Base-by-base conservation (phyloP, 2,329 filamentous ascomycete species). In the Pleoardoris graminearum region DNA sequence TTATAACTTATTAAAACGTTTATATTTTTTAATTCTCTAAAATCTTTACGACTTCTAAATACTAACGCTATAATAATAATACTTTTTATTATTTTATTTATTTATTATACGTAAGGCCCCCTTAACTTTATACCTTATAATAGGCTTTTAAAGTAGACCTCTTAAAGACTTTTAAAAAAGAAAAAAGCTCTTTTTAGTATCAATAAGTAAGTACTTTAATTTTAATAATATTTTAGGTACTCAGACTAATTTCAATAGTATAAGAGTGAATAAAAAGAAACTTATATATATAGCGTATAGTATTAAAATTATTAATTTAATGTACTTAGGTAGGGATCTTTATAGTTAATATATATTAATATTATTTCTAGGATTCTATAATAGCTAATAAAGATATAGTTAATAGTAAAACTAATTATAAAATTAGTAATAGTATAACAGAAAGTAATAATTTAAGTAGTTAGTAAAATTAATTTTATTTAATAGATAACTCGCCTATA, bases 1-100 rank as follows among this genome's bases (percentile, higher is more conserved):
- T 42, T 29, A 50, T 57, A 19, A 29, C 43, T 46, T 58, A 58
- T 41, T 58, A 52, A 52, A 54, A 54, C 32, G n/a, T 51, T 52
- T 50, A 16, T 21, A 16, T 48, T 45, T 48, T 37, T 46, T 14
- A 33, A 45, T 48, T 51, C 52, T 10, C 33, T 46, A 48, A 10
- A 29, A 30, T 45, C 11, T 23, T 35, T 43, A 19, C 47, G 23
- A 32, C 51, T 25, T 21, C 23, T 43, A 42, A 49, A 46, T 1
- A 50, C 38, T 10, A 48, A 21, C 48, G 44, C 36, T 45, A 45
- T 37, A 19, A 53, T 58, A 23, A 38, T 41, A 50, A 35, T 36
- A 21, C 41, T 45, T 35, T 46, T 50, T 30, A 22, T 50, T 36
- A 45, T 42, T 47, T 53, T 50, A 42, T 4, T 17, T 29, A 23